Percentiles rank a stretch among this genome's conserved stretches.
Evolutionary conservation across 768 basidiomycete genomes (phyloP).

Genomic region (Clitopilus hobsonii): DNA sequence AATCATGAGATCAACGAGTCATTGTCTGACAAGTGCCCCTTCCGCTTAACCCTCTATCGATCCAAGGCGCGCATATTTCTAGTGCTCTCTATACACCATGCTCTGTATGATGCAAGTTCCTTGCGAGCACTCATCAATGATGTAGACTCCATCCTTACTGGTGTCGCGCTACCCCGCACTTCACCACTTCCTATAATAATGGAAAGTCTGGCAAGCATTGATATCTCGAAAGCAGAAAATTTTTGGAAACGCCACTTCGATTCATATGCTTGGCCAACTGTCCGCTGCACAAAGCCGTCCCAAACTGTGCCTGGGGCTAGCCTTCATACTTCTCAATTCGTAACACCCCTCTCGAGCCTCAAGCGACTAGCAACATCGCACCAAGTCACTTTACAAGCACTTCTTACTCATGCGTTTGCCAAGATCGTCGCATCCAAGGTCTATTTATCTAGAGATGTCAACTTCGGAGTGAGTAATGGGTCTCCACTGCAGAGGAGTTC

Average conservation of each 20-base stretch:
- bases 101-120: slow-evolving; percentile 28
- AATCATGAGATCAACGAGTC: slow-evolving; percentile 21
- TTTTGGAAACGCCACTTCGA: slow-evolving; percentile 23
- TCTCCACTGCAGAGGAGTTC: background rate
- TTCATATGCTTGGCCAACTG: slow-evolving; percentile 21
- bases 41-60: slow-evolving; percentile 17
- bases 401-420: slow-evolving; percentile 25
- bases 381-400: slow-evolving; percentile 25
- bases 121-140: slow-evolving; percentile 23
- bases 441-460: slow-evolving; percentile 21
- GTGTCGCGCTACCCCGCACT: background rate
- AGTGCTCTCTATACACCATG: slow-evolving; percentile 27
- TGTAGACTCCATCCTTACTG: slow-evolving; percentile 20
- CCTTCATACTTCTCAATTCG: slow-evolving; percentile 13
- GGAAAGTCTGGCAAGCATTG: slow-evolving; percentile 17
- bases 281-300: background rate
- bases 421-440: slow-evolving; percentile 17
- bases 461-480: slow-evolving; percentile 25
- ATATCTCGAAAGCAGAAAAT: slow-evolving; percentile 15
- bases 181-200: slow-evolving; percentile 17
- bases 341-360: slow-evolving; percentile 16
- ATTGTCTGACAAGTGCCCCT: slow-evolving; percentile 20
- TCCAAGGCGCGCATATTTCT: slow-evolving; percentile 11
- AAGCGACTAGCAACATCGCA: slow-evolving; percentile 20
- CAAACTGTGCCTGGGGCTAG: slow-evolving; percentile 1